Evolutionary conservation across 805 yeast genomes (phyloP), one percentile per base, ranked within the genome.

Genomic region (Metschnikowia arizonensis): DNA sequence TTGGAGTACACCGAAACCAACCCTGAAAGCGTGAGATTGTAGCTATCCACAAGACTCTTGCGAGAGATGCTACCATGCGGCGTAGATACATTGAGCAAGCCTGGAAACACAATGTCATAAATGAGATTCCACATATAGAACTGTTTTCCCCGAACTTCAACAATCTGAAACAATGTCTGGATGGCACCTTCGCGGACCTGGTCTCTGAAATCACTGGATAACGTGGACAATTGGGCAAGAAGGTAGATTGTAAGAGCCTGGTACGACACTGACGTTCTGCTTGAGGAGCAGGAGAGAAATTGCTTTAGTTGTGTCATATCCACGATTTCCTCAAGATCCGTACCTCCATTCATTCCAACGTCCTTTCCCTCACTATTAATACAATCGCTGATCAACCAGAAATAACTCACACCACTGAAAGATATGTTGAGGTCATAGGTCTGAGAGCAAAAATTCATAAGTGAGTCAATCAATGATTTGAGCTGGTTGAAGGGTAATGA

Each of bases 141-240:
- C 15, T 81, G 67, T 24, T 47, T 46, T 4, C 62, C 64, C 14
- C 60, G 60, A 5, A 53, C 58, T 21, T 61, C 63, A 6, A 61
- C 47, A 24, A 91, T 82, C 52, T 90, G 79, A 64, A 88, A 88
- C 52, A 90, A 82, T 0, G 97, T 91, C 59, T 89, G 95, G 12
- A 88, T 77, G 0, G 97, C 82, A 2, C 97, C 97, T 56, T 88
- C 89, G 49, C 95, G 75, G 0, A 91, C 96, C 55, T 89, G 95
- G 1, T 82, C 76, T 45, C 96, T 74, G 2, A 72, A 57, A 52
- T 85, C 95, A 23, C 67, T 60, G 0, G 90, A 77, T 19, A 88
- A 75, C 18, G 74, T 72, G 0, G 88, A 81, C 30, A 91, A 63
- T 26, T 78, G 74, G 7, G 77, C 68, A 23, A 61, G 55, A 15